These are phyloP conservation scores for Myxozyma lipomycoides DNA, from an alignment of 805 yeast species.

Conservation along the genomic window DNA sequence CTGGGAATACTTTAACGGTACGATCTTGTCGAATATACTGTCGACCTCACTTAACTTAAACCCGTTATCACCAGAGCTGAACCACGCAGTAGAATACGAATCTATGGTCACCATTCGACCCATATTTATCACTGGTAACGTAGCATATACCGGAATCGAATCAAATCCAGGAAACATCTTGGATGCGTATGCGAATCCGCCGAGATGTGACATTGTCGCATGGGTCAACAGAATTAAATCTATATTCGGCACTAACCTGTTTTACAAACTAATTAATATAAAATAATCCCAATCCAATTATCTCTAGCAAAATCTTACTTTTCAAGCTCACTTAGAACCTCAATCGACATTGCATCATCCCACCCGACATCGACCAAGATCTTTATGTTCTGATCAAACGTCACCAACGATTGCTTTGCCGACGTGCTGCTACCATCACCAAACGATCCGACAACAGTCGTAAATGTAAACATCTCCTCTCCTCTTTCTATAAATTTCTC, in stretches of 20 bases:
- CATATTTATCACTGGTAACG: slow-evolving; percentile 82
- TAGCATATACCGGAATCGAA: slow-evolving; percentile 65
- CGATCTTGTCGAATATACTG: slow-evolving; percentile 67
- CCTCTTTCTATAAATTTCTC: not conserved
- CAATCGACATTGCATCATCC: slow-evolving; percentile 32
- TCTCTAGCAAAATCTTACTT: slow-evolving; percentile 10
- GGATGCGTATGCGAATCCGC: slow-evolving; percentile 71
- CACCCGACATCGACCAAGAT: slow-evolving; percentile 43
- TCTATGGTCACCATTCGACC: slow-evolving; percentile 88
- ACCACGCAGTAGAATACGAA: slow-evolving; percentile 64
- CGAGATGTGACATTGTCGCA: slow-evolving; percentile 70
- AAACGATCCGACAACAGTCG: slow-evolving; percentile 31
- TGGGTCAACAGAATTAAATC: slow-evolving; percentile 82
- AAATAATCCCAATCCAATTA: not conserved
- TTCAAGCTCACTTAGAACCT: slow-evolving; percentile 18
- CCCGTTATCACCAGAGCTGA: slow-evolving; percentile 33
- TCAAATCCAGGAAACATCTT: slow-evolving; percentile 53
- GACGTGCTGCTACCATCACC: slow-evolving; percentile 17
- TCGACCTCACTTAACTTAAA: slow-evolving; percentile 59
- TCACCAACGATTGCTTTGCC: slow-evolving; percentile 34
- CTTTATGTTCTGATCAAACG: slow-evolving; percentile 35
- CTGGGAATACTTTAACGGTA: slow-evolving; percentile 73
- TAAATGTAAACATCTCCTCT: slow-evolving; percentile 39
- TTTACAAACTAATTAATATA: too few species aligned
- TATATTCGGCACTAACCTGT: slow-evolving; percentile 36